A percentile compares a stretch with the other conserved stretches of the same genome.
Conservation (phyloP, 2,329 filamentous ascomycete genomes). For the Beauveria varroae region DNA sequence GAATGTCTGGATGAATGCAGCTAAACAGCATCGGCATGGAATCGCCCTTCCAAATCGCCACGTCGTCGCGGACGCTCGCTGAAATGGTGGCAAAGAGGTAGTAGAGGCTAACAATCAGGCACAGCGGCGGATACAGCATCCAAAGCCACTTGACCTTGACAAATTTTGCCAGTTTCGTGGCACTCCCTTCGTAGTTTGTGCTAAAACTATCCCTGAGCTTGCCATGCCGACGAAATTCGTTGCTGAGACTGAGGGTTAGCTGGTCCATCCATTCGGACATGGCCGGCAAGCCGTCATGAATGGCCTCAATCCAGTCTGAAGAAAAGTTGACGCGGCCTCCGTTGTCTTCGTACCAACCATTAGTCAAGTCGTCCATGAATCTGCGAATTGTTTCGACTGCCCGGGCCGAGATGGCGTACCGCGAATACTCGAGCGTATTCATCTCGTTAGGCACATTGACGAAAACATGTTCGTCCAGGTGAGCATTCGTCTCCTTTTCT, state of each 20-base stretch:
- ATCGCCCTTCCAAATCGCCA: constrained; percentile 31
- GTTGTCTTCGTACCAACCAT: constrained; percentile 24
- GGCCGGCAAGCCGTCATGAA: constrained; percentile 25
- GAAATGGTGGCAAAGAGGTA: constrained; percentile 29
- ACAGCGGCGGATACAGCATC: constrained; percentile 27
- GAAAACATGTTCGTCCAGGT: constrained; percentile 25
- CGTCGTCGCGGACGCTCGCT: constrained; percentile 26
- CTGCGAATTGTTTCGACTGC: constrained; percentile 23
- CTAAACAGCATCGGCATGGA: constrained; percentile 33
- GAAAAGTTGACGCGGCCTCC: constrained; percentile 24
- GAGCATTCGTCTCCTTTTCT: constrained; percentile 18
- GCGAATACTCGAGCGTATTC: constrained; percentile 18
- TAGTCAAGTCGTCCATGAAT: constrained; percentile 26
- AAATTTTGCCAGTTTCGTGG: constrained; percentile 22
- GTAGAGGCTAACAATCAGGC: constrained; percentile 27
- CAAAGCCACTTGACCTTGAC: constrained; percentile 29
- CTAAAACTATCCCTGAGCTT: constrained; percentile 11
- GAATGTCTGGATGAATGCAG: constrained; percentile 26
- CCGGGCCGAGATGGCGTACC: constrained; percentile 25
- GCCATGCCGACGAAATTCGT: constrained; percentile 28
- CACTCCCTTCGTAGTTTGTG: constrained; percentile 21
- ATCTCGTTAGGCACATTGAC: constrained; percentile 23
- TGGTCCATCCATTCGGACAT: constrained; percentile 25
- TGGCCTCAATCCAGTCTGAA: constrained; percentile 31
- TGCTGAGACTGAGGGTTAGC: constrained; percentile 28